Evolutionary conservation across 495 filamentous ascomycete genomes (phyloP).

Genomic region (Neurospora sp.): DNA sequence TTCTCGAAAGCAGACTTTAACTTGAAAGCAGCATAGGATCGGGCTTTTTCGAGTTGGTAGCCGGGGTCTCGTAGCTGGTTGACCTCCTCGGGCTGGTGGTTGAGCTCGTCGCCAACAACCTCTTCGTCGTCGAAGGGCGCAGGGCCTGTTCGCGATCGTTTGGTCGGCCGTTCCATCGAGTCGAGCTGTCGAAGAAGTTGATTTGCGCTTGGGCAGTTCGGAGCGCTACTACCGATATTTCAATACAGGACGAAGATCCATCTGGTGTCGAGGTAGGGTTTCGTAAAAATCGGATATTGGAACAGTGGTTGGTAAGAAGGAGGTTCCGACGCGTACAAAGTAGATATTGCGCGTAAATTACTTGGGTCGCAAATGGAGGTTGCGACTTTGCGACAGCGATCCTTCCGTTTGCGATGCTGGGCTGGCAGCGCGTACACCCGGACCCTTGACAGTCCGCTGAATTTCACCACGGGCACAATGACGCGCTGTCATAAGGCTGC

Average conservation of each 20-base stretch:
- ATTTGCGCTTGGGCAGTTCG: neutral
- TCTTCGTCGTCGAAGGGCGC: constrained; percentile 28
- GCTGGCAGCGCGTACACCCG: neutral
- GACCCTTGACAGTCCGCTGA: neutral
- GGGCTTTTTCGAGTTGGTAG: constrained; percentile 45
- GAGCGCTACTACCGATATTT: neutral
- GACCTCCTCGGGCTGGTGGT: constrained; percentile 30
- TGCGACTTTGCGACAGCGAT: neutral
- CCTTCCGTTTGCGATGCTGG: neutral
- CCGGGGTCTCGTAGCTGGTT: constrained; percentile 36
- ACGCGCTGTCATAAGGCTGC: neutral
- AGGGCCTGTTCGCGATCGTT: constrained; percentile 43
- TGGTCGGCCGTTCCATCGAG: constrained; percentile 47
- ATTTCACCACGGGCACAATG: neutral
- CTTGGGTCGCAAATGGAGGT: neutral
- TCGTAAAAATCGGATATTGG: neutral
- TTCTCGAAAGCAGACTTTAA: constrained; percentile 73
- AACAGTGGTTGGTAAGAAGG: neutral
- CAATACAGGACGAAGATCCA: neutral
- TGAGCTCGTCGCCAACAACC: constrained; percentile 32
- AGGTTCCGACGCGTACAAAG: neutral
- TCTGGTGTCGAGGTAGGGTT: neutral
- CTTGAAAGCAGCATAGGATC: constrained; percentile 49
- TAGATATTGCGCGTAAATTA: neutral
- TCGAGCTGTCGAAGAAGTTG: neutral